Base-by-base conservation (phyloP, 306 rosid genomes). In the Echinosophora koreensis region DNA sequence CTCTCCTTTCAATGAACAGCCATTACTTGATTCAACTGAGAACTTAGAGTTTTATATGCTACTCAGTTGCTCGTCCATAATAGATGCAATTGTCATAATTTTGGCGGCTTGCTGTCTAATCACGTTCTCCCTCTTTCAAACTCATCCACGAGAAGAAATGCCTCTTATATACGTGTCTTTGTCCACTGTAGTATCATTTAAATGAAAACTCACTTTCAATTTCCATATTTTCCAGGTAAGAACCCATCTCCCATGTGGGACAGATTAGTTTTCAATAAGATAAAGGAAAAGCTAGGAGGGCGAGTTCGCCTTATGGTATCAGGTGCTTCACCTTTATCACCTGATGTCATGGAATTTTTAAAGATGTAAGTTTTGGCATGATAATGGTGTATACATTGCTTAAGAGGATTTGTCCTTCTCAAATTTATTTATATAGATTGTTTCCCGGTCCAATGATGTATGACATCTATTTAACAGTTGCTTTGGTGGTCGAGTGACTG, bases 251-350 rank as follows among this genome's bases (percentile, higher is more conserved):
- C 99, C 16, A 87, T 96, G 42, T 96, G 99, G 99, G 99, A 96
- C 84, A 89, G 86, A 84, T 87, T 96, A 84, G 98, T 96, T 76
- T 96, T 96, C 88, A 93, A 91, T 58, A 96, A 96, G 86, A 96
- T 96, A 85, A 96, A 88, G 86, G 99, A 82, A 59, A 96, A 74
- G 88, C 89, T 96, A 60, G 99, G 99, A 84, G 99, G 99, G 62
- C 88, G 98, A 52, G 97, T 96, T 82, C 99, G 99, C 63, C 58
- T 93, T 17, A 84, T 96, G 88, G 82, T 52, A 65, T 93, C 99
- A 42, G 99, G 99, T 75, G 99, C 99, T 79, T 96, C 99, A 55
- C 99, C 99, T 17, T 85, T 96, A 88, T 96, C 99, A 57, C 92
- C 99, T 11, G 99, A 93, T 86, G 79, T 96, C 68, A 80, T 96